Evolutionary conservation across 1,284 basidiomycete genomes (phyloP).

Genomic region (Trichosporon ovoides): DNA sequence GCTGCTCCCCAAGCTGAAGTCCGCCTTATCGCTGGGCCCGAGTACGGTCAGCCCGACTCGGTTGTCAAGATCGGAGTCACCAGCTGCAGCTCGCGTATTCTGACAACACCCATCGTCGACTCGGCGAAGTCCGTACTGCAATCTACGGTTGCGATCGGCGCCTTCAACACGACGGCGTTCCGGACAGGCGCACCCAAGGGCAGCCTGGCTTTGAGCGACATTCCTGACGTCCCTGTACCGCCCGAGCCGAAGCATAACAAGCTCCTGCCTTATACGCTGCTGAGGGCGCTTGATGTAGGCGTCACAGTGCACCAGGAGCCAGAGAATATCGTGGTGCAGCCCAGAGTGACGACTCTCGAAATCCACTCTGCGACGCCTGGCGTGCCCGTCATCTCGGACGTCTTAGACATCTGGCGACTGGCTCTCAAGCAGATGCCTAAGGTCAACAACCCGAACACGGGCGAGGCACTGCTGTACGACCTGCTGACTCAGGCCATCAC

Average conservation of each 20-base stretch:
- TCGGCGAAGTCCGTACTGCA: not conserved
- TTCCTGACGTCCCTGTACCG: constrained; percentile 5
- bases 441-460: not conserved
- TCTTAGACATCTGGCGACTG: constrained; percentile 20
- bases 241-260: not conserved
- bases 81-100: constrained; percentile 3
- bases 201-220: constrained; percentile 12
- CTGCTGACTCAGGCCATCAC: constrained; percentile 21
- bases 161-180: not conserved
- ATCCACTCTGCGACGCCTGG: constrained; percentile 20
- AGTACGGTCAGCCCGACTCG: constrained; percentile 9
- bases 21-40: constrained; percentile 8
- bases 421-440: constrained; percentile 8
- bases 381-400: constrained; percentile 14
- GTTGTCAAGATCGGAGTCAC: not conserved
- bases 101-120: constrained; percentile 8
- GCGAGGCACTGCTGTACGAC: constrained; percentile 23
- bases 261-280: constrained; percentile 6
- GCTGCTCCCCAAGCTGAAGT: constrained; percentile 11
- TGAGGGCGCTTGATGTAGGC: not conserved
- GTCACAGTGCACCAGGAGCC: constrained; percentile 6
- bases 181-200: not conserved
- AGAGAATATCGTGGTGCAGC: constrained; percentile 4
- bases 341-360: constrained; percentile 9
- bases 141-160: not conserved